Base-by-base conservation (phyloP, 192 early-diverging fungal species). In the Linnemannia zychae region DNA sequence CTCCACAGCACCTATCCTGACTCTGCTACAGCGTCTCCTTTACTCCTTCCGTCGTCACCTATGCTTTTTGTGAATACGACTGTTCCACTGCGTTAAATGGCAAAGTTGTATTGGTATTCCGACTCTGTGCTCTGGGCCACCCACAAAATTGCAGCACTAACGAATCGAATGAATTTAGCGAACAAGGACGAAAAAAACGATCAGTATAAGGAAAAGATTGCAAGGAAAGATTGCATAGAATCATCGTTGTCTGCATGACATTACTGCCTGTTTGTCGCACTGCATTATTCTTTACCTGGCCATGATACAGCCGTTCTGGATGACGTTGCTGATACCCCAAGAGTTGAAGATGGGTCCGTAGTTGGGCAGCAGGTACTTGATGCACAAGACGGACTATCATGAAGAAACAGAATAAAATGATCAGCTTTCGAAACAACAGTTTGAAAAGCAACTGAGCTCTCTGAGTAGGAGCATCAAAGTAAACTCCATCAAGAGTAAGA, bases 71-170 rank as follows among this genome's bases (percentile, higher is more conserved):
- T 9, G 40, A 6, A n/a, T n/a, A n/a, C n/a, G n/a, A 9, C n/a
- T 57, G 2, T 31, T 63, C 13, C 12, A 24, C 6, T 24, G 3
- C 12, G 18, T 67, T 74, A 82, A 37, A 83, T 78, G 20, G 77
- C 22, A 74, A 82, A 86, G 76, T 77, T 81, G 53, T 79, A 71
- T 7, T 78, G 40, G 65, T 85, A 74, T 22, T 90, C 88, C 7
- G 66, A 44, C 53, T 88, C 80, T 15, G 81, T 37, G 67, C 69
- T 90, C 50, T 88, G 81, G 6, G 85, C 79, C 73, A 88, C 74
- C 87, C 87, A 90, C 52, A 90, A 76, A 22, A 88, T 44, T 17
- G 86, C 87, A 34, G 89, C 76, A 75, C 89, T 90, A 63, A 50
- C 17, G 37, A 69, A 57, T 49, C 12, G 16, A 4, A 46, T 16